These are phyloP conservation scores for Cladophialophora exuberans DNA, from an alignment of 2,329 filamentous ascomycete genomes.

Conservation along the genomic window DNA sequence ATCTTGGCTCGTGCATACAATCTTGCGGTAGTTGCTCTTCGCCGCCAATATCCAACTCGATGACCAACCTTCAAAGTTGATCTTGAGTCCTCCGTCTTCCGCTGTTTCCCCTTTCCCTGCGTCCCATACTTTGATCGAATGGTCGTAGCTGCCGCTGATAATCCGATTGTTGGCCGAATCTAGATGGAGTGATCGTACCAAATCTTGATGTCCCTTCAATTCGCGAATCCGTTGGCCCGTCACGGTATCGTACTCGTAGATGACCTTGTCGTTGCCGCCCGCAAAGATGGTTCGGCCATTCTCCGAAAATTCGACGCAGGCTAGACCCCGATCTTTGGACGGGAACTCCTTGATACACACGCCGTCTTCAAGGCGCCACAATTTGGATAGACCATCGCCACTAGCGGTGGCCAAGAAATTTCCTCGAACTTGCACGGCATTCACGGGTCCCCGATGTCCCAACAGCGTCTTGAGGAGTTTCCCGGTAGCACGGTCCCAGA, in stretches of 20 bases:
- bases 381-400: slow-evolving; percentile 87
- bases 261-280: slow-evolving; percentile 92
- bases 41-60: slow-evolving; percentile 95
- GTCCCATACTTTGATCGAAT: slow-evolving; percentile 93
- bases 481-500: slow-evolving; percentile 87
- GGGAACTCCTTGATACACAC: slow-evolving; percentile 87
- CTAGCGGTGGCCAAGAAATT: slow-evolving; percentile 92
- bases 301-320: slow-evolving; percentile 93
- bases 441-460: slow-evolving; percentile 90
- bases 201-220: slow-evolving; percentile 78
- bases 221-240: slow-evolving; percentile 82
- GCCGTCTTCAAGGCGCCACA: slow-evolving; percentile 93
- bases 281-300: slow-evolving; percentile 92
- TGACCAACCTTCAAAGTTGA: slow-evolving; percentile 93
- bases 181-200: slow-evolving; percentile 89
- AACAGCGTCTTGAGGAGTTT: slow-evolving; percentile 74
- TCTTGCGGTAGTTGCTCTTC: slow-evolving; percentile 91
- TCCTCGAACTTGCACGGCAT: slow-evolving; percentile 91
- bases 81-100: slow-evolving; percentile 73
- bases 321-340: slow-evolving; percentile 88
- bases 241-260: slow-evolving; percentile 93
- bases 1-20: slow-evolving; percentile 93
- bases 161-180: slow-evolving; percentile 85
- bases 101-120: slow-evolving; percentile 81
- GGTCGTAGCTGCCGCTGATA: slow-evolving; percentile 91